phyloP scores from a whole-genome alignment of 2,329 filamentous ascomycete species.

The Rhinocladiella similis region DNA sequence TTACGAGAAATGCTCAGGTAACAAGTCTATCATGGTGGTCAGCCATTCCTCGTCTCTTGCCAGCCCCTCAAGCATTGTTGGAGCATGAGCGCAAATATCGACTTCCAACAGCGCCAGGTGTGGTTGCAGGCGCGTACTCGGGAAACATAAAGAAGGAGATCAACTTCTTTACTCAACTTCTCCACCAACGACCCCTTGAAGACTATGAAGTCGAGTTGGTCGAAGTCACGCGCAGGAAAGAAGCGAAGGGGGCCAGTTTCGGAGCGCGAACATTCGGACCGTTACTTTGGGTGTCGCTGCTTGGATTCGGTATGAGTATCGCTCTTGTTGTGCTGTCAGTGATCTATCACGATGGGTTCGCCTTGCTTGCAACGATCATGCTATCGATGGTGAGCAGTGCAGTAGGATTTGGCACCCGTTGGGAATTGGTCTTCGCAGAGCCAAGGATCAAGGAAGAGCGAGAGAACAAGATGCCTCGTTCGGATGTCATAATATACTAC shows the following conservation, averaged over 20 bases:
- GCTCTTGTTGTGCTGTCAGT: constrained; percentile 55
- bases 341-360: constrained; percentile 55
- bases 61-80: constrained; percentile 63
- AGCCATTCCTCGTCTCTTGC: constrained; percentile 60
- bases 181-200: constrained; percentile 48
- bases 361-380: constrained; percentile 52
- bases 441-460: constrained; percentile 39
- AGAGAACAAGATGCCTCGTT: constrained; percentile 46
- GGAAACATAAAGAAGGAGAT: constrained; percentile 57
- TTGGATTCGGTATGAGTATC: constrained; percentile 56
- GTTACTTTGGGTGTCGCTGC: constrained; percentile 12
- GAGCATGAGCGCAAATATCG: constrained; percentile 56
- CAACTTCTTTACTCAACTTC: constrained; percentile 63
- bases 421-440: constrained; percentile 57
- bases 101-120: constrained; percentile 56
- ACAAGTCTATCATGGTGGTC: constrained; percentile 61
- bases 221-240: constrained; percentile 33
- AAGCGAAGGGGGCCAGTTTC: constrained; percentile 22
- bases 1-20: constrained; percentile 59
- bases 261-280: constrained; percentile 16
- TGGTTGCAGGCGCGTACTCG: constrained; percentile 60
- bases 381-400: constrained; percentile 57
- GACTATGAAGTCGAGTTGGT: constrained; percentile 44
- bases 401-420: constrained; percentile 59
- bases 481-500: constrained; percentile 63